Percentiles rank a stretch among this genome's conserved stretches.
phyloP scores from a whole-genome alignment of 495 filamentous ascomycete species.

The Jackrogersella multiformis region DNA sequence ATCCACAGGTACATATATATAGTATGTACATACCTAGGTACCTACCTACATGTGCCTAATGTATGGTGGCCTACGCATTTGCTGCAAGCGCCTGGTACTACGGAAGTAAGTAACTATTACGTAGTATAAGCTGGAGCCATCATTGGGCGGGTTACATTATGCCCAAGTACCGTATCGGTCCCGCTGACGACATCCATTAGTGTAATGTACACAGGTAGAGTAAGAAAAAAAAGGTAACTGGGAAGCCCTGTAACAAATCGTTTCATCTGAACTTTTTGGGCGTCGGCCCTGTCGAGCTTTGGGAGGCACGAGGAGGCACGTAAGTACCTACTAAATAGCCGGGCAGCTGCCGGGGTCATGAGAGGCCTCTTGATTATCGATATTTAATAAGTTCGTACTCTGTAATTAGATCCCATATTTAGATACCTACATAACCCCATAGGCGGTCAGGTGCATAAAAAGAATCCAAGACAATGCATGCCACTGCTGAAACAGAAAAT shows the following conservation, averaged over 20 bases:
- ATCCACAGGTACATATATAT: too few relatives aligned
- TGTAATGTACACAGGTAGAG: too few relatives aligned
- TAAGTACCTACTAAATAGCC: too few relatives aligned
- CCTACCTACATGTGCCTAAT: neutral
- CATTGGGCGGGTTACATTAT: conserved; percentile 20
- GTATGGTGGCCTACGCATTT: too few relatives aligned
- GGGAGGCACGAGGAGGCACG: neutral
- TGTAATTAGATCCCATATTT: conserved; percentile 39
- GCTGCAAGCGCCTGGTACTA: conserved; percentile 19
- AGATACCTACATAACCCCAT: conserved; percentile 1
- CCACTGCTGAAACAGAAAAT: neutral
- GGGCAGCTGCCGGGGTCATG: conserved; percentile 6
- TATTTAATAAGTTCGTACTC: conserved; percentile 38
- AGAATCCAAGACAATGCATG: neutral
- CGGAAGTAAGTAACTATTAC: conserved; percentile 21
- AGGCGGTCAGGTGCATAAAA: conserved; percentile 21
- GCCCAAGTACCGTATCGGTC: conserved; percentile 18
- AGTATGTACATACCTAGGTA: too few relatives aligned
- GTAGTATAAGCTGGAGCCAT: conserved; percentile 11
- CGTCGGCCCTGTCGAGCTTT: conserved; percentile 37
- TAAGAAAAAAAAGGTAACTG: conserved; percentile 13
- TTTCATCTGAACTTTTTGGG: conserved; percentile 40
- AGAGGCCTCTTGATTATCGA: conserved; percentile 40
- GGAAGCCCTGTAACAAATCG: conserved; percentile 16
- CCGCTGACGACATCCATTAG: conserved; percentile 29